Conservation (phyloP, 2,329 filamentous ascomycete species). For the Arachnopeziza araneosa region DNA sequence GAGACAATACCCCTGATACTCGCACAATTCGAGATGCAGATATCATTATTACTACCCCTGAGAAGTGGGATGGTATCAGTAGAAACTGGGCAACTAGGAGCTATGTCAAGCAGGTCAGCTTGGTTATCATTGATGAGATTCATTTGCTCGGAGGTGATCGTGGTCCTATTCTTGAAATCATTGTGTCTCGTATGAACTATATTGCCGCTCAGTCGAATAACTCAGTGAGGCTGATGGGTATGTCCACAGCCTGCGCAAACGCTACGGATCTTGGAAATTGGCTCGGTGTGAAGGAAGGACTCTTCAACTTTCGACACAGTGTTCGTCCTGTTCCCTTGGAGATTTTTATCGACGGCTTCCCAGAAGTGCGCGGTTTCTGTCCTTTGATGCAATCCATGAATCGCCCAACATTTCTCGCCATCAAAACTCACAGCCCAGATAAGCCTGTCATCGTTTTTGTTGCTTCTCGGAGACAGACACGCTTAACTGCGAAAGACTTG, state of each 20-base stretch:
- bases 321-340: conserved; percentile 94
- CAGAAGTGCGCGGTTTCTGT: conserved; percentile 90
- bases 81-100: conserved; percentile 92
- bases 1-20: conserved; percentile 96
- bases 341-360: conserved; percentile 96
- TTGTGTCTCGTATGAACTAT: conserved; percentile 93
- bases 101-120: conserved; percentile 88
- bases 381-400: conserved; percentile 99
- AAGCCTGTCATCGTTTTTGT: conserved; percentile 99
- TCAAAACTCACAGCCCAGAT: conserved; percentile 91
- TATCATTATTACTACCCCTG: conserved; percentile 97
- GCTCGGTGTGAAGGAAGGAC: conserved; percentile 89
- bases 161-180: conserved; percentile 96
- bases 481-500: conserved; percentile 88
- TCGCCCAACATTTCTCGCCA: conserved; percentile 88
- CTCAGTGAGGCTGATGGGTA: conserved; percentile 85
- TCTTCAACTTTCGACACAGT: conserved; percentile 97
- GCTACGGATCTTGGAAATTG: conserved; percentile 91
- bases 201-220: conserved; percentile 92
- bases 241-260: conserved; percentile 98
- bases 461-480: conserved; percentile 88
- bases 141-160: conserved; percentile 94
- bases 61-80: conserved; percentile 99
- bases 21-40: conserved; percentile 92
- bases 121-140: conserved; percentile 98